Conservation (phyloP, 768 basidiomycete genomes). For the Tulasnella sp. region DNA sequence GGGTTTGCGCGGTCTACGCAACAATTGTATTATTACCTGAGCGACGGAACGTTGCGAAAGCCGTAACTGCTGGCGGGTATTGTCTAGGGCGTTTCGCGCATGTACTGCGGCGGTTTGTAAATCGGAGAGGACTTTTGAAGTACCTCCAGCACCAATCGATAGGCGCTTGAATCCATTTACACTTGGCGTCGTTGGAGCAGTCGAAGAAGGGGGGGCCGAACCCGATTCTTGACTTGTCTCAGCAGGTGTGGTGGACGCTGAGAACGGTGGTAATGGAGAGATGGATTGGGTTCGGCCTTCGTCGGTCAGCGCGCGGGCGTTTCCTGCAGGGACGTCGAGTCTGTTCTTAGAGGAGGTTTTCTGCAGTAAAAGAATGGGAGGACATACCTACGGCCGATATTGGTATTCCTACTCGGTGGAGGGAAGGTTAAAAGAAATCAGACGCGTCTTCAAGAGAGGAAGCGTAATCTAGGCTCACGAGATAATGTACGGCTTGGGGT, state of each 20-base stretch:
- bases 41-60: constrained; percentile 73
- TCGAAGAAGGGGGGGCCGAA: constrained; percentile 25
- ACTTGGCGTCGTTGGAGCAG: constrained; percentile 38
- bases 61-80: constrained; percentile 70
- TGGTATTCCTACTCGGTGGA: constrained; percentile 45
- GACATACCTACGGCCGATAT: constrained; percentile 63
- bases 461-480: constrained; percentile 40
- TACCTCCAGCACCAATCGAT: constrained; percentile 46
- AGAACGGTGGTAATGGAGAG: constrained; percentile 28
- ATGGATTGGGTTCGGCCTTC: constrained; percentile 28
- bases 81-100: constrained; percentile 70
- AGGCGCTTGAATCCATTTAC: constrained; percentile 21
- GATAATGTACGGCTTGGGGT: constrained; percentile 71
- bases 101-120: constrained; percentile 73
- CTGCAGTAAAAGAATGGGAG: constrained; percentile 8
- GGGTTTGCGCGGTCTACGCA: background rate
- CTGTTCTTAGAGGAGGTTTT: background rate
- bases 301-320: constrained; percentile 72
- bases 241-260: constrained; percentile 22
- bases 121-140: constrained; percentile 79
- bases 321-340: constrained; percentile 39
- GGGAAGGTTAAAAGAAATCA: constrained; percentile 3
- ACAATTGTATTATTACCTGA: constrained; percentile 27
- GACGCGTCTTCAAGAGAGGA: constrained; percentile 11
- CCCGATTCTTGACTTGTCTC: constrained; percentile 26